Base-by-base conservation (phyloP, 306 rosid genomes). In the Rubus idaeus region DNA sequence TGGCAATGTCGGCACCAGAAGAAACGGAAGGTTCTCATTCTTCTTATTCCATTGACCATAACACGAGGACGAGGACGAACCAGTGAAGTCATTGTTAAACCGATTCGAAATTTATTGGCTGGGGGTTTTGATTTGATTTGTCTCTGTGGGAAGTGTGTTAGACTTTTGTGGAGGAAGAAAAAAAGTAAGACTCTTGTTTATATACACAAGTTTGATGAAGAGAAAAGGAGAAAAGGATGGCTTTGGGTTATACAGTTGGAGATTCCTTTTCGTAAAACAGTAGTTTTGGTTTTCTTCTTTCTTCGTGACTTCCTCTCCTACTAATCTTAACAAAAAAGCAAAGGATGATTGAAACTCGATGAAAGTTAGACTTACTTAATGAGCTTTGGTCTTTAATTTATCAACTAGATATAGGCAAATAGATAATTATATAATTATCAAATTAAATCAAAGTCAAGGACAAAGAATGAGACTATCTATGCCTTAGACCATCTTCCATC, bases 1-100 rank as follows among this genome's bases (percentile, higher is more conserved):
- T 63, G 79, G 71, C 79, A 75, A 39, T 75, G 71, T 6, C 9
- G 63, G 72, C 79, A 63, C 79, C 79, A 75, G 30, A 89, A 91
- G 80, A 82, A 85, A 65, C 87, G 91, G 53, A 76, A 89, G 12
- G 88, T 84, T 89, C 97, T 87, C 58, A 77, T 85, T 86, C 94
- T 85, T 83, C 86, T 77, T 61, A 79, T 78, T 0, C 94, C 94
- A n/a, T 89, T 86, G 57, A 83, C 83, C 1, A 79, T 37, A 8
- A 66, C 82, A 4, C 94, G 92, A 80, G 91, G 83, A 61, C 89
- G 89, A 45, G 44, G 44, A 62, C 81, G 82, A 70, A 73, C 60
- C 69, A 16, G 30, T 2, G 76, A 58, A 21, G 89, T 84, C 97
- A 91, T 89, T 18, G 60, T 11, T 55, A 10, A 14, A 20, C 20